Percentiles rank a stretch among this genome's conserved stretches.
Conservation (phyloP, 176 grass and related monocot genomes). For the Secale cereale region DNA sequence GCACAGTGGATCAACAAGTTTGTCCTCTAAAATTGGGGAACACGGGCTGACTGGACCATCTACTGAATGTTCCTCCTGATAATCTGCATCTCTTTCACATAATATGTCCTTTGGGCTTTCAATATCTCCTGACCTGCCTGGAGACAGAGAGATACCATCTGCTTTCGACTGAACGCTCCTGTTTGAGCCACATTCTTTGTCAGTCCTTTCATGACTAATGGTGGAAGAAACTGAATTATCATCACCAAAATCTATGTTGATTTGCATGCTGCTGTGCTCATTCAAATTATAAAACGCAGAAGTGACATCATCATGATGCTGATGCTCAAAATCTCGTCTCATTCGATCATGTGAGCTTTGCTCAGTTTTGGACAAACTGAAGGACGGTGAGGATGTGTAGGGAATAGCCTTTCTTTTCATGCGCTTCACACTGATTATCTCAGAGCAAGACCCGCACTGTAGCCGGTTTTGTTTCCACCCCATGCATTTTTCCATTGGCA, state of each 20-base stretch:
- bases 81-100: constrained; percentile 40
- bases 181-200: constrained; percentile 36
- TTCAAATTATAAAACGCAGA: constrained; percentile 42
- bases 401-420: constrained; percentile 28
- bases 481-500: constrained; percentile 55
- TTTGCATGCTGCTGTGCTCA: constrained; percentile 41
- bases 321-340: constrained; percentile 41
- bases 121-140: constrained; percentile 34
- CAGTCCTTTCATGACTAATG: constrained; percentile 26
- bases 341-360: constrained; percentile 32
- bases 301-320: constrained; percentile 29
- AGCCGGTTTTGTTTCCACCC: constrained; percentile 37
- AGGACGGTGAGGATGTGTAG: constrained; percentile 11
- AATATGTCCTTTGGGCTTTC: constrained; percentile 57
- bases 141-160: constrained; percentile 24
- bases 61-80: constrained; percentile 22
- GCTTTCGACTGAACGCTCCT: constrained; percentile 43
- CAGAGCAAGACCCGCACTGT: constrained; percentile 72
- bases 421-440: constrained; percentile 42
- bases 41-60: constrained; percentile 14
- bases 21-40: constrained; percentile 43
- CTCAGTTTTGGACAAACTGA: constrained; percentile 31
- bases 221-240: constrained; percentile 45
- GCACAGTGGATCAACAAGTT: constrained; percentile 49
- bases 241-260: constrained; percentile 45